Base-by-base conservation (phyloP, 2,329 filamentous ascomycete genomes). In the Berkeleyomyces basicola region DNA sequence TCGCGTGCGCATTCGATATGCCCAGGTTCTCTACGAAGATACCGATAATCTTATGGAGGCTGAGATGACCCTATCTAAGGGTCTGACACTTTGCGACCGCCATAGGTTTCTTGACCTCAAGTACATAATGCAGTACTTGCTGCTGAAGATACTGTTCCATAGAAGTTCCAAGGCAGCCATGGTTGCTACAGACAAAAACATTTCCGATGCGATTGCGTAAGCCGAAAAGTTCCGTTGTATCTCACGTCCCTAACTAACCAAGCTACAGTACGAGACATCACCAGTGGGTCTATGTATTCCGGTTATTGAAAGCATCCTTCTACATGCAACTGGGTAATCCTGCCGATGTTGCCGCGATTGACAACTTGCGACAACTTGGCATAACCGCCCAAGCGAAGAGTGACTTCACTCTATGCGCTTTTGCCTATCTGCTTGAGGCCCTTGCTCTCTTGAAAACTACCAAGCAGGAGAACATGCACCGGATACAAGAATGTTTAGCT, bases 231-330 rank as follows among this genome's bases (percentile, higher is more conserved):
- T 40, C 42, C 3, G 14, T 33, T 14, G 16, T 10, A 39, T 58
- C 14, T 67, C 71, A 64, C 72, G 7, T 16, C 10, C 3, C 7
- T 23, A 31, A 47, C 58, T 64, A 61, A 64, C 62, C 4, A 53
- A 14, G 23, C 5, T n/a, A 10, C 65, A 82, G 77, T 43, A 84
- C 83, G 68, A 82, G 84, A 69, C 84, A 87, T 67, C 75, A 79
- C 7, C 80, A 83, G 59, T 92, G 88, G 88, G 78, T 85, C 14
- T 92, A 91, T 70, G 85, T 85, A 0, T 87, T 91, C 68, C 83
- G 87, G 6, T 83, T 92, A 55, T 73, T 91, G 11, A 87, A 88
- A 67, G 82, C 85, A 0, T 82, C 85, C 0, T 79, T 90, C 55
- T 82, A 86, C 64, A 74, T 89, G 59, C 80, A 87, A 67, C 77